phyloP scores from a whole-genome alignment of 176 grass and related monocot genomes.

The Musa beccarii region DNA sequence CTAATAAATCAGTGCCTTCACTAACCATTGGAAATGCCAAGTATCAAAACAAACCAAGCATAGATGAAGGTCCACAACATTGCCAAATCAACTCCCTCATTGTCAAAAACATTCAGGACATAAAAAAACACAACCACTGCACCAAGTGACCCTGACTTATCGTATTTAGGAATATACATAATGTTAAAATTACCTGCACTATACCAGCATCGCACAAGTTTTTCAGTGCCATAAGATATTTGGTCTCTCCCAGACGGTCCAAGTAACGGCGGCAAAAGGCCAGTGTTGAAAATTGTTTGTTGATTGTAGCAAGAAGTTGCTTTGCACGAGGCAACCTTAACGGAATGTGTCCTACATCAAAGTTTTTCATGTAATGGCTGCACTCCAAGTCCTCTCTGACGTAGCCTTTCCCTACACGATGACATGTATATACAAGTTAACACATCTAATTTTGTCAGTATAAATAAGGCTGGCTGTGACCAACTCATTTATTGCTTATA shows the following conservation, averaged over 20 bases:
- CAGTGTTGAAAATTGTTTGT: slow-evolving; percentile 87
- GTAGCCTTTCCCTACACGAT: slow-evolving; percentile 62
- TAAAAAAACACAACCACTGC: background rate
- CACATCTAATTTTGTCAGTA: background rate
- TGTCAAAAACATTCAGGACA: background rate
- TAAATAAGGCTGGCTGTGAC: background rate
- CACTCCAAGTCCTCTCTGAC: slow-evolving; percentile 92
- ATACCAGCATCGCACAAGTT: slow-evolving; percentile 80
- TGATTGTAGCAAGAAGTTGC: slow-evolving; percentile 83
- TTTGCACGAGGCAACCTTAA: slow-evolving; percentile 81
- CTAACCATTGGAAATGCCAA: too few relatives aligned
- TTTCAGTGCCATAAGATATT: slow-evolving; percentile 94
- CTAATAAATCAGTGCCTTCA: too few relatives aligned
- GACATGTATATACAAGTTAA: background rate
- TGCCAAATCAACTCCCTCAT: too few relatives aligned
- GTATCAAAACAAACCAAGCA: too few relatives aligned
- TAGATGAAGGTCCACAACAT: too few relatives aligned
- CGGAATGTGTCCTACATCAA: slow-evolving; percentile 79
- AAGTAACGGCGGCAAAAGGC: slow-evolving; percentile 90
- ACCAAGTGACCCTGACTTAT: background rate
- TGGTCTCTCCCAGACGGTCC: slow-evolving; percentile 83
- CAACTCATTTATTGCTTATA: background rate
- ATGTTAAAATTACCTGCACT: slow-evolving; percentile 43
- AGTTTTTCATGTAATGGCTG: slow-evolving; percentile 99
- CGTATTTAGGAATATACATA: background rate